Conservation (phyloP, 2,329 filamentous ascomycete species). For the Cladosporium colombiae region DNA sequence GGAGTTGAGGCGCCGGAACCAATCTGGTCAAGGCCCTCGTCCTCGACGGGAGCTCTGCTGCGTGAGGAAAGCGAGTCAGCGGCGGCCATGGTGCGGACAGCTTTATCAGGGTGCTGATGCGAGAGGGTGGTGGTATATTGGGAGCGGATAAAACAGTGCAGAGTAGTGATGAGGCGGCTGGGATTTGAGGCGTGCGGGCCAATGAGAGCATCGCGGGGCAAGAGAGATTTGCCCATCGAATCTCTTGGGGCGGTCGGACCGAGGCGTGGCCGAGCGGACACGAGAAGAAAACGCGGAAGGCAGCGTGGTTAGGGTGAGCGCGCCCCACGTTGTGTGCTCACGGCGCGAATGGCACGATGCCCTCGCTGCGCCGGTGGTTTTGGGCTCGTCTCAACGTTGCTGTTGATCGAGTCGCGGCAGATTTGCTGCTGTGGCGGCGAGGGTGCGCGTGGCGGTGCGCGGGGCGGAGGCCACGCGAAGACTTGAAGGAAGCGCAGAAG, state of each 20-base stretch:
- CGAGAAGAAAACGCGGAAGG: conserved; percentile 19
- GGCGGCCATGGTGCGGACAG: conserved; percentile 28
- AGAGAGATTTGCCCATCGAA: conserved; percentile 8
- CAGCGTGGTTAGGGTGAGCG: not conserved
- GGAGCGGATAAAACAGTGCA: conserved; percentile 15
- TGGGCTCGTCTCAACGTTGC: conserved; percentile 10
- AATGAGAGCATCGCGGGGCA: conserved; percentile 21
- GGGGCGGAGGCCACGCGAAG: conserved; percentile 5
- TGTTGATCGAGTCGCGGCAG: conserved; percentile 4
- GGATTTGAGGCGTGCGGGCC: conserved; percentile 23
- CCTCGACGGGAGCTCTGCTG: conserved; percentile 54
- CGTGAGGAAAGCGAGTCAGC: conserved; percentile 40
- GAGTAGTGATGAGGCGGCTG: conserved; percentile 29
- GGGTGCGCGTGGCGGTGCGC: conserved; percentile 18
- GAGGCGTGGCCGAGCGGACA: conserved; percentile 15
- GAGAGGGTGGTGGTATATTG: conserved; percentile 22
- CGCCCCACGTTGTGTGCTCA: conserved; percentile 13
- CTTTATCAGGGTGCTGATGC: conserved; percentile 9
- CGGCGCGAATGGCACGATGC: conserved; percentile 20
- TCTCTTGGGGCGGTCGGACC: conserved; percentile 14
- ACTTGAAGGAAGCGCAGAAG: not conserved
- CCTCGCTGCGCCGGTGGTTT: conserved; percentile 13
- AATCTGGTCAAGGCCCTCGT: conserved; percentile 74
- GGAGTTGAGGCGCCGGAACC: conserved; percentile 80
- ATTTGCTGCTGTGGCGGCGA: conserved; percentile 20